phyloP scores from a whole-genome alignment of 1,284 basidiomycete species.

The Ceratobasidium sp. region DNA sequence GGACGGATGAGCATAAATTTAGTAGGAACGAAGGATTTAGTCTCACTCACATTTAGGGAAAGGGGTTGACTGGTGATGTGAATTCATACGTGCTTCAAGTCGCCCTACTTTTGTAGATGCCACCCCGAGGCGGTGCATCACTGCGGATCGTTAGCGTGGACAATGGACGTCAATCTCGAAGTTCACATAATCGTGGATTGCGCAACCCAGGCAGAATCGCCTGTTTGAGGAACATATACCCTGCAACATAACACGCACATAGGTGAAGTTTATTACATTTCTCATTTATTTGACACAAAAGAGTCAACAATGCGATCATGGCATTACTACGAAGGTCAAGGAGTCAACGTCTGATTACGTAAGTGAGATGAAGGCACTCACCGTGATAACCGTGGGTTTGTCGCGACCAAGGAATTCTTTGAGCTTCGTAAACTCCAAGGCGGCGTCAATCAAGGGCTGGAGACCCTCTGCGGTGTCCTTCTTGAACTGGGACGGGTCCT shows the following conservation, averaged over 20 bases:
- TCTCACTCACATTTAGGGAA: too few relatives aligned
- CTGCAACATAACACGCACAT: background rate
- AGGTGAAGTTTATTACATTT: conserved; percentile 1
- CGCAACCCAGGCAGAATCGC: background rate
- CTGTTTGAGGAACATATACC: background rate
- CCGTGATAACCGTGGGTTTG: conserved; percentile 96
- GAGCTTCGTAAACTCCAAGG: conserved; percentile 84
- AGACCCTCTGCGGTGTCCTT: conserved; percentile 88
- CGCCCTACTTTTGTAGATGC: too few relatives aligned
- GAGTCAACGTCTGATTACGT: conserved; percentile 11
- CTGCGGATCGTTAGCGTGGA: conserved; percentile 12
- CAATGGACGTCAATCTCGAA: background rate
- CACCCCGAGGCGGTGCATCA: conserved; percentile 19
- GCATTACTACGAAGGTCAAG: conserved; percentile 2
- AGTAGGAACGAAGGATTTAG: too few relatives aligned
- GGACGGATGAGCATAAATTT: too few relatives aligned
- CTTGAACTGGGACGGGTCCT: conserved; percentile 77
- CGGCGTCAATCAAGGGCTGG: conserved; percentile 95
- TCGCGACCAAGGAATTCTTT: conserved; percentile 86
- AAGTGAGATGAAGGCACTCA: conserved; percentile 57
- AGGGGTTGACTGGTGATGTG: too few relatives aligned
- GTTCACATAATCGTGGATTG: background rate
- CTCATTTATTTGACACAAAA: background rate
- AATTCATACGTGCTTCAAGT: too few relatives aligned
- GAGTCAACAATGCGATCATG: background rate